Base-by-base conservation (phyloP, 2,329 filamentous ascomycete genomes). In the Penicillium sp. region DNA sequence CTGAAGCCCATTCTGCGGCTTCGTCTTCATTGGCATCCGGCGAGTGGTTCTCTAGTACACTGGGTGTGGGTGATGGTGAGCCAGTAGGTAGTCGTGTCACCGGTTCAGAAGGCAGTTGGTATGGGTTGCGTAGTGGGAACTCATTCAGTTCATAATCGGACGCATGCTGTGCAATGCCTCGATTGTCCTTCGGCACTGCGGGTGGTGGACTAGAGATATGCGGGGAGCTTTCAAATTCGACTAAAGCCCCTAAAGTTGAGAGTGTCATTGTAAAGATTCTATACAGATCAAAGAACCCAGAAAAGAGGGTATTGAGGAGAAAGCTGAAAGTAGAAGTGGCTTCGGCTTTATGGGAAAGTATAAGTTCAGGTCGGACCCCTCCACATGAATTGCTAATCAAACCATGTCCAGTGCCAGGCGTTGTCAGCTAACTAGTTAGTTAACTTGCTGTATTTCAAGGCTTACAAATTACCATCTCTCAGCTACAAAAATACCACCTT, bases 181-280 rank as follows among this genome's bases (percentile, higher is more conserved):
- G 56, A 32, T 59, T 51, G 42, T 66, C 60, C 56, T 63, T 66
- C 28, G 56, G 61, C 32, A 67, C 51, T 37, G 70, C 69, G 6
- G 70, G 63, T 24, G 70, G 66, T 9, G 73, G 73, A 29, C 63
- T 72, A 24, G 67, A 49, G 33, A 76, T 60, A 4, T 58, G 50
- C 32, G 55, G 50, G 5, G 57, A 51, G 44, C 67, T 66, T 35
- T 77, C 72, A 24, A 78, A 69, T 40, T 74, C 66, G 45, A 77
- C 64, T 24, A 76, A 59, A 18, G 68, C 65, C 18, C 70, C 70
- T 23, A 77, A 62, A 10, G 55, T 56, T 20, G 52, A 64, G 10
- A 69, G 56, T 38, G 69, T 57, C 69, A 74, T 74, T 15, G 32
- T 67, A 50, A 40, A 7, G 12, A 3, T 6, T 23, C 29, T 7